These are phyloP conservation scores for Tuber melanosporum DNA, from an alignment of 495 filamentous ascomycete genomes.

Conservation along the genomic window DNA sequence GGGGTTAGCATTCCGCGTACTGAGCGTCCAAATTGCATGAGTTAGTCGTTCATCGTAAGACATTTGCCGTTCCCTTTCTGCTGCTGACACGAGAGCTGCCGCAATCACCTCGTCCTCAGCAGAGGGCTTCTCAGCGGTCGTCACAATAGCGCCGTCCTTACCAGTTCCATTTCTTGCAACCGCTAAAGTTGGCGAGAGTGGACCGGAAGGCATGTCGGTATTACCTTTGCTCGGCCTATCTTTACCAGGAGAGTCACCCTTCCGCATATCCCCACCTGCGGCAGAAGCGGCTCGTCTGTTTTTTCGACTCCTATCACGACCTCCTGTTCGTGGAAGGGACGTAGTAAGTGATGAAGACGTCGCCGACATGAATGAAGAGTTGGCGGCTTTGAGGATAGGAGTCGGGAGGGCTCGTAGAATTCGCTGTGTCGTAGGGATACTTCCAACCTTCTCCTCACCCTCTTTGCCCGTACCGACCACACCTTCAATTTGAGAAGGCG, in stretches of 20 bases:
- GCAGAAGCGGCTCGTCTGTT: constrained; percentile 43
- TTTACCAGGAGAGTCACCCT: constrained; percentile 35
- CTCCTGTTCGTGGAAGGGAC: constrained; percentile 62
- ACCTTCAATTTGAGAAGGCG: constrained; percentile 87
- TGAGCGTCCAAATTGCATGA: constrained; percentile 87
- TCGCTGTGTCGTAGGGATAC: constrained; percentile 83
- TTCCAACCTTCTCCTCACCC: constrained; percentile 43
- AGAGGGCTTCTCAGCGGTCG: constrained; percentile 32
- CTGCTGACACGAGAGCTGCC: constrained; percentile 48
- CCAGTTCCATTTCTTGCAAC: constrained; percentile 20
- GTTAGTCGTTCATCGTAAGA: constrained; percentile 83
- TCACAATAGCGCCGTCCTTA: constrained; percentile 11
- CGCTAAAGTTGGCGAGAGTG: constrained; percentile 37
- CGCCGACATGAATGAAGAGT: constrained; percentile 87
- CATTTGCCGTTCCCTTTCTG: constrained; percentile 64
- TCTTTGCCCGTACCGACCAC: constrained; percentile 46
- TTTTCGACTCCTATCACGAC: constrained; percentile 51
- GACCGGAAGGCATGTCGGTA: constrained; percentile 32
- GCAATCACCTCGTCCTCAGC: constrained; percentile 46
- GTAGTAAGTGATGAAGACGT: constrained; percentile 85
- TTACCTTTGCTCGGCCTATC: constrained; percentile 16
- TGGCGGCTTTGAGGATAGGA: constrained; percentile 85
- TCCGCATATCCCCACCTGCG: constrained; percentile 43
- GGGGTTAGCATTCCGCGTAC: constrained; percentile 85
- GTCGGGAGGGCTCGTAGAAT: constrained; percentile 88